Evolutionary conservation across 306 rosid genomes (phyloP), one percentile per base, ranked within the genome.

Genomic region (Vicia faba): DNA sequence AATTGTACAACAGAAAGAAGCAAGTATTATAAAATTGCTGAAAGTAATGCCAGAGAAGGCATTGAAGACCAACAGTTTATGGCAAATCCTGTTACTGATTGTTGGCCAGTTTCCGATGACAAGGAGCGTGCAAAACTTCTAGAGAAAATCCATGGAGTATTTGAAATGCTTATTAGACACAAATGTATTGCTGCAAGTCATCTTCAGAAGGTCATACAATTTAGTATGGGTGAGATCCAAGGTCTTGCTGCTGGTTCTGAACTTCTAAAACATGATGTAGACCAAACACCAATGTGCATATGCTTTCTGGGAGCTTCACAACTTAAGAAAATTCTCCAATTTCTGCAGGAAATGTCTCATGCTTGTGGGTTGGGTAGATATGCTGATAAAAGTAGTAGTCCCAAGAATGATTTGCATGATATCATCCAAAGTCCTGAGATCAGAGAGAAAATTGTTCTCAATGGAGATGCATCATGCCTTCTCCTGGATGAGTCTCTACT

Each of bases 51-150:
- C 64, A 68, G 54, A 64, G 83, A 68, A 39, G 78, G 79, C 77
- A 75, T 53, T 60, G 85, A 81, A 50, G 77, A 67, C 14, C 85
- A 73, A 53, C 79, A 74, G 2, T 77, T 80, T 36, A 10, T 66
- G 28, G 54, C 70, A 43, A 61, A 75, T 79, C 84, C 85, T 74
- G 54, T 70, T 60, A 23, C 66, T 68, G 87, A 81, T 66, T 69
- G 82, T 76, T 93, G 95, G 96, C 98, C 96, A 7, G 72, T 85
- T 57, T 83, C 95, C 35, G 91, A 91, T 76, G 97, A 95, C 44
- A 38, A 80, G 10, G 97, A 95, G 82, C 84, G 99, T 1, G 72
- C 82, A 64, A 87, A 82, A 69, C 95, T 88, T 72, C 91, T 95
- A 28, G 96, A 88, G 78, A 91, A 81, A 85, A 88, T 95, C 73